Percentiles rank a stretch among this genome's conserved stretches.
These are phyloP conservation scores for Neoarthrinium moseri DNA, from an alignment of 2,329 filamentous ascomycete genomes.

Conservation along the genomic window DNA sequence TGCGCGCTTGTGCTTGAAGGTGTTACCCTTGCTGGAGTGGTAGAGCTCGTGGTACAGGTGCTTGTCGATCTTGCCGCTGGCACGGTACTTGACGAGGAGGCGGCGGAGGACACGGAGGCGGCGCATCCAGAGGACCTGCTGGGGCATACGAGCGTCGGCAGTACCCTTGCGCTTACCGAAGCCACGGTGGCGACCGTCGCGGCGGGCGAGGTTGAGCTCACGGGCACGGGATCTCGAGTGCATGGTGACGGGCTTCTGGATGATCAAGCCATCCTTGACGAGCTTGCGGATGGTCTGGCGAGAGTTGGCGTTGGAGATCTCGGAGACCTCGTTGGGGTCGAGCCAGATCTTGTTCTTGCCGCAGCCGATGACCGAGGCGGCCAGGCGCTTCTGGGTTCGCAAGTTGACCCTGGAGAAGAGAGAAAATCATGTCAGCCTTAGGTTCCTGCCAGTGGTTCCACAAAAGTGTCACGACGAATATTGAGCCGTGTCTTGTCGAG, in stretches of 20 bases:
- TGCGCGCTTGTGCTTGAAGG: constrained; percentile 99
- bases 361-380: constrained; percentile 96
- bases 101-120: constrained; percentile 98
- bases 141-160: constrained; percentile 98
- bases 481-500: no score
- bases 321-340: constrained; percentile 97
- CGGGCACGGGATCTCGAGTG: constrained; percentile 97
- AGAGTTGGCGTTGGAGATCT: constrained; percentile 99
- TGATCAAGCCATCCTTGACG: constrained; percentile 99
- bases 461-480: constrained; percentile 29
- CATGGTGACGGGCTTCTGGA: constrained; percentile 99
- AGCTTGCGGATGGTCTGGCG: constrained; percentile 99
- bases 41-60: constrained; percentile 99
- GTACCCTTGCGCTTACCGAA: constrained; percentile 99
- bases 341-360: constrained; percentile 99
- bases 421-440: constrained; percentile 20
- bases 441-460: constrained; percentile 8
- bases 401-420: constrained; percentile 85
- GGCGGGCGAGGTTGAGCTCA: constrained; percentile 89
- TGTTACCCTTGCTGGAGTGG: constrained; percentile 99
- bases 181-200: constrained; percentile 95
- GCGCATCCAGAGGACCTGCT: constrained; percentile 99
- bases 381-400: constrained; percentile 99
- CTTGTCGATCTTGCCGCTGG: constrained; percentile 99
- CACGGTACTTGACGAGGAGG: constrained; percentile 99